These are phyloP conservation scores for Chlorella ohadii DNA, from an alignment of 139 green algal species.

Conservation along the genomic window DNA sequence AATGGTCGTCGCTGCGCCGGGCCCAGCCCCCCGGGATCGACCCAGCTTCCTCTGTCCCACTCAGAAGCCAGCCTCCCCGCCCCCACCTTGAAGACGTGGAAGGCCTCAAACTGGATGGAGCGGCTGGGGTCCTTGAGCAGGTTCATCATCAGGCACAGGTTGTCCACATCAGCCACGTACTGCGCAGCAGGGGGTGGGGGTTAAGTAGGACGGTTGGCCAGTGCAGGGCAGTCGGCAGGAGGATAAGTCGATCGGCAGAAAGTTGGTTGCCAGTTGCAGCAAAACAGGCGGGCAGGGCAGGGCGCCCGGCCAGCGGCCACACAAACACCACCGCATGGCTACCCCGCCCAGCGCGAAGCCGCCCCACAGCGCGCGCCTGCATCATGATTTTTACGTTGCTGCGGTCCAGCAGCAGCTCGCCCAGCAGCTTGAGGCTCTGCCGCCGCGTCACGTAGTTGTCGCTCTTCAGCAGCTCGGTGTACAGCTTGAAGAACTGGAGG, in stretches of 20 bases:
- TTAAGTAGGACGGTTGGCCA: too few relatives aligned
- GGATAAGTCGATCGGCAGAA: too few relatives aligned
- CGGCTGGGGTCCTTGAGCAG: slow-evolving; percentile 88
- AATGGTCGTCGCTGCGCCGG: too few relatives aligned
- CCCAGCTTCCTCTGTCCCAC: too few relatives aligned
- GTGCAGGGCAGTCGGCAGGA: too few relatives aligned
- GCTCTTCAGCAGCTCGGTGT: slow-evolving; percentile 78
- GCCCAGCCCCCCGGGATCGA: too few relatives aligned
- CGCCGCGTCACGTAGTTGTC: slow-evolving; percentile 94
- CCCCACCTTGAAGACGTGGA: slow-evolving; percentile 99
- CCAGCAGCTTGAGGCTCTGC: slow-evolving; percentile 92
- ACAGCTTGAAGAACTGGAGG: slow-evolving; percentile 83
- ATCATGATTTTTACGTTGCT: slow-evolving; percentile 90
- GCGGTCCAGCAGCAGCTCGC: slow-evolving; percentile 91
- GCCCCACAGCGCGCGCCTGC: slow-evolving; percentile 35
- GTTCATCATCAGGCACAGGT: slow-evolving; percentile 96
- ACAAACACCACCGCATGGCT: too few relatives aligned
- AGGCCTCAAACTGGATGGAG: slow-evolving; percentile 97
- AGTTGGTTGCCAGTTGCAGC: too few relatives aligned
- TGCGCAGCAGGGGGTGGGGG: not conserved
- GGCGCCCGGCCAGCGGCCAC: too few relatives aligned
- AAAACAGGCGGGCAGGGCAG: too few relatives aligned
- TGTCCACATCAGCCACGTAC: slow-evolving; percentile 87
- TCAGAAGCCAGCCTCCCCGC: too few relatives aligned
- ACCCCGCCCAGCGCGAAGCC: too few relatives aligned